Conservation (phyloP, 768 basidiomycete genomes). For the Epithele typhae region DNA sequence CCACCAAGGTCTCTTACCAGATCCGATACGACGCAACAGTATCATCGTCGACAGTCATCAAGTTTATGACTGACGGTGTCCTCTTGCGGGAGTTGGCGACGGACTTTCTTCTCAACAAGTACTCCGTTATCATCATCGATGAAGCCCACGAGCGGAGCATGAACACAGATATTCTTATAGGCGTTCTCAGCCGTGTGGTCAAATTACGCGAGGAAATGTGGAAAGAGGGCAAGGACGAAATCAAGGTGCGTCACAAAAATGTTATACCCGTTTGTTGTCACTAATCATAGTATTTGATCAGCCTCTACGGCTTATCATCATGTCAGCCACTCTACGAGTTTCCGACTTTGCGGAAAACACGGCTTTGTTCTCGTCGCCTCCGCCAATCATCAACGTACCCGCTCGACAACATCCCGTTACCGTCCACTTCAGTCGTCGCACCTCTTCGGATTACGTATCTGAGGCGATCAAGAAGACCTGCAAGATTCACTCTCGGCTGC, state of each 20-base stretch:
- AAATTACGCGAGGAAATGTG: conserved; percentile 88
- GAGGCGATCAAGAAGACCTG: conserved; percentile 87
- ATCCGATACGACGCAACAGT: conserved; percentile 97
- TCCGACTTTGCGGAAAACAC: conserved; percentile 88
- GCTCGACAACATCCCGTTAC: conserved; percentile 96
- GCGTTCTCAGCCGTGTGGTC: conserved; percentile 91
- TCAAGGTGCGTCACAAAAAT: conserved; percentile 56
- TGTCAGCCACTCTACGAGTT: conserved; percentile 96
- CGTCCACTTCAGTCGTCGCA: conserved; percentile 86
- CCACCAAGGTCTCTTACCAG: conserved; percentile 87
- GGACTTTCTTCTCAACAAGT: conserved; percentile 91
- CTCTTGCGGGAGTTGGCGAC: conserved; percentile 86
- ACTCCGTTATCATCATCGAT: conserved; percentile 93
- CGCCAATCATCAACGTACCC: conserved; percentile 87
- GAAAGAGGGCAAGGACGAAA: conserved; percentile 67
- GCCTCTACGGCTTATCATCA: conserved; percentile 92
- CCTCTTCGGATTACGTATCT: conserved; percentile 79
- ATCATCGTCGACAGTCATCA: conserved; percentile 86
- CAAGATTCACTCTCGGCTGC: conserved; percentile 90
- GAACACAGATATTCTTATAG: conserved; percentile 97
- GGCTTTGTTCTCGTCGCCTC: conserved; percentile 73
- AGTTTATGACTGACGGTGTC: conserved; percentile 99
- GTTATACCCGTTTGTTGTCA: too few relatives aligned
- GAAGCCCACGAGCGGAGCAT: conserved; percentile 98
- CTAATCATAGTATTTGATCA: too few relatives aligned